Conservation (phyloP, 352 stramenopile species). For the Phytophthora citricola region DNA sequence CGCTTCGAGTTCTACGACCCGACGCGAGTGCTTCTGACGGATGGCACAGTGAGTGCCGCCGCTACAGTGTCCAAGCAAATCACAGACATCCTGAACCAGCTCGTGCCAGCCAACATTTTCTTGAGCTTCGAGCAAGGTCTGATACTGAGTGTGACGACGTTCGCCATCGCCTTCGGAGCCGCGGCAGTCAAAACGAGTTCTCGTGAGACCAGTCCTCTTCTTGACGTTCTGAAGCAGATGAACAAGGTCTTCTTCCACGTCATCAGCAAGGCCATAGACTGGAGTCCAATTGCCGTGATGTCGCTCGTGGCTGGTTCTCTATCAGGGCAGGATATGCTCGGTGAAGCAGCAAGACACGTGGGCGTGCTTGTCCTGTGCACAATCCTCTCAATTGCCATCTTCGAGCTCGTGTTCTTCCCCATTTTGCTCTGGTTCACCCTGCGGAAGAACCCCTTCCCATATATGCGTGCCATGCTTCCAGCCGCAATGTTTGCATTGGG, state of each 20-base stretch:
- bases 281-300: conserved; percentile 67
- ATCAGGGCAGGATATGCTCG: conserved; percentile 51
- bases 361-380: conserved; percentile 66
- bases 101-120: conserved; percentile 70
- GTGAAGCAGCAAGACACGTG: conserved; percentile 53
- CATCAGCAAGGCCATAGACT: conserved; percentile 71
- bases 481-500: conserved; percentile 72
- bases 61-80: conserved; percentile 60
- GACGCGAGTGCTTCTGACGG: conserved; percentile 34
- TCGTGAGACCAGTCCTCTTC: conserved; percentile 61
- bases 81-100: conserved; percentile 56
- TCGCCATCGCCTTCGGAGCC: conserved; percentile 66
- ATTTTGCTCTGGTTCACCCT: conserved; percentile 54
- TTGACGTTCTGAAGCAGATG: conserved; percentile 69
- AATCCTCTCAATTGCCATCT: conserved; percentile 47
- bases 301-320: conserved; percentile 78
- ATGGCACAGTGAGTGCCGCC: conserved; percentile 24
- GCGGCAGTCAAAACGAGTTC: conserved; percentile 55
- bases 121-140: conserved; percentile 55
- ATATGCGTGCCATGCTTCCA: conserved; percentile 71
- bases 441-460: conserved; percentile 59
- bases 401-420: conserved; percentile 68
- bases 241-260: conserved; percentile 77
- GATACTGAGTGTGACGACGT: conserved; percentile 70
- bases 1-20: conserved; percentile 59